These are phyloP conservation scores for Phoenix roebelenii DNA, from an alignment of 176 grass and related monocot species.

Conservation along the genomic window DNA sequence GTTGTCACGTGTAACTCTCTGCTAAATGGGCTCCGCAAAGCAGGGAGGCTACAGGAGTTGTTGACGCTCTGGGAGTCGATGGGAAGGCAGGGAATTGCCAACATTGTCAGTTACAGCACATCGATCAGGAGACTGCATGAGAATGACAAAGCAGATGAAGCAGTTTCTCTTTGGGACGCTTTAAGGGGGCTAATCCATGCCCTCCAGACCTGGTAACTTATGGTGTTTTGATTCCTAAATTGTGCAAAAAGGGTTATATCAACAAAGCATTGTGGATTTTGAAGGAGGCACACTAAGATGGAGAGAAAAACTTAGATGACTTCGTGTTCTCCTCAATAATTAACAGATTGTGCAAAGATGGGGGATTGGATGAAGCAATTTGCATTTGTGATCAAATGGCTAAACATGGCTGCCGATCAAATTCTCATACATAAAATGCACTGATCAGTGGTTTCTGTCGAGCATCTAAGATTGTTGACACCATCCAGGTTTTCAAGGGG, in stretches of 20 bases:
- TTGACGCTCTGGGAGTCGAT: conserved; percentile 54
- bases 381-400: conserved; percentile 52
- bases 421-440: conserved; percentile 72
- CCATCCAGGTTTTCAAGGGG: conserved; percentile 42
- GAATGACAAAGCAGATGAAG: conserved; percentile 44
- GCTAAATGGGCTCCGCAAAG: conserved; percentile 56
- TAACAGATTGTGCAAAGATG: conserved; percentile 60
- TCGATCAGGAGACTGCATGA: conserved; percentile 60
- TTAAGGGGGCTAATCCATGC: conserved; percentile 39
- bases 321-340: conserved; percentile 72
- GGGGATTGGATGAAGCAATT: conserved; percentile 47
- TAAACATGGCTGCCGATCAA: conserved; percentile 42
- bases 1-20: conserved; percentile 50
- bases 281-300: conserved; percentile 28
- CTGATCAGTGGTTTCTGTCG: conserved; percentile 62
- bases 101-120: conserved; percentile 57
- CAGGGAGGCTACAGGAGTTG: conserved; percentile 29
- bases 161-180: conserved; percentile 33
- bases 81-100: conserved; percentile 26
- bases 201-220: conserved; percentile 54
- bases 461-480: conserved; percentile 30
- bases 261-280: conserved; percentile 57
- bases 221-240: conserved; percentile 71
- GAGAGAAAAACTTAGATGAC: conserved; percentile 37
- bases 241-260: conserved; percentile 67